phyloP scores from a whole-genome alignment of 352 stramenopile genomes.

The Globisporangium orthogonon region DNA sequence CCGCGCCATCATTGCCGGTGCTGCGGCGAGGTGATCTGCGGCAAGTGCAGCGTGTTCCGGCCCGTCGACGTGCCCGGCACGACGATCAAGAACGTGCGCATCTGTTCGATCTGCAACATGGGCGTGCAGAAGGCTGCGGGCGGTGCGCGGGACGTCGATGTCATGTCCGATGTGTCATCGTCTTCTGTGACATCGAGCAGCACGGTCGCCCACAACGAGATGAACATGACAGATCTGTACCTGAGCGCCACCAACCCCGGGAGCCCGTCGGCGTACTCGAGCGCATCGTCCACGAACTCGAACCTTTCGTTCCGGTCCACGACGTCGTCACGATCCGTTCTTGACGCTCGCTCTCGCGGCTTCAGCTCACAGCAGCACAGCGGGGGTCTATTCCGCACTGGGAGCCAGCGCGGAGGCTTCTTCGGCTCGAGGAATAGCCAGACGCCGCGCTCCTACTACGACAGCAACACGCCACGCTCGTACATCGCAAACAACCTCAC shows the following conservation, averaged over 20 bases:
- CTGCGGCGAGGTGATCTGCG: conserved; percentile 86
- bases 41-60: conserved; percentile 82
- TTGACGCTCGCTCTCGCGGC: conserved; percentile 26
- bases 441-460: conserved; percentile 33
- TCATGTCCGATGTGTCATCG: conserved; percentile 71
- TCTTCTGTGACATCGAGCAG: conserved; percentile 74
- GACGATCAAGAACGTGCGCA: conserved; percentile 76
- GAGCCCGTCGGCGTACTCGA: conserved; percentile 73
- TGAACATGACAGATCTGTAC: conserved; percentile 83
- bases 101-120: conserved; percentile 84
- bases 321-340: conserved; percentile 50
- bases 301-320: conserved; percentile 79
- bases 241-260: conserved; percentile 47
- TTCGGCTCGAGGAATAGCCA: conserved; percentile 13
- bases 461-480: conserved; percentile 61
- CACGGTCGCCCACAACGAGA: conserved; percentile 78
- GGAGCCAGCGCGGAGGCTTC: conserved; percentile 10
- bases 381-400: conserved; percentile 4
- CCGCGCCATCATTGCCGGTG: conserved; percentile 82
- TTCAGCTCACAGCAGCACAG: conserved; percentile 8
- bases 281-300: conserved; percentile 53
- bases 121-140: conserved; percentile 54
- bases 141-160: conserved; percentile 24
- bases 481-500: conserved; percentile 75
- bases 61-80: conserved; percentile 76